Base-by-base conservation (phyloP, 2,329 filamentous ascomycete species). In the Monilinia fructigena region DNA sequence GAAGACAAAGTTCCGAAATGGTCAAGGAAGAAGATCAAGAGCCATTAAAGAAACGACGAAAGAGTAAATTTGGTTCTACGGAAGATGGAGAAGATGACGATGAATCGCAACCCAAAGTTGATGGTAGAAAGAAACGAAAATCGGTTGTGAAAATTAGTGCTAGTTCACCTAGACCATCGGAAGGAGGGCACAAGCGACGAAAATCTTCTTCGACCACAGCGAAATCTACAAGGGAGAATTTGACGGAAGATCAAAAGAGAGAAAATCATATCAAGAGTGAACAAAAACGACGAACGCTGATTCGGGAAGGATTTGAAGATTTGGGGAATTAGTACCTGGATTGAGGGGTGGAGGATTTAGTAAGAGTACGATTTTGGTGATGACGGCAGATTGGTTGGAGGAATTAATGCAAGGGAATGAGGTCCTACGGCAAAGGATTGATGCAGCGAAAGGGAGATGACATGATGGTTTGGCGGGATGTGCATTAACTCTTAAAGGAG, bases 261-360 rank as follows among this genome's bases (percentile, higher is more conserved):
- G 89, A 88, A 73, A 96, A 97, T 72, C 92, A 96, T 75, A 95
- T 96, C 70, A 83, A 88, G 63, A 95, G 92, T 63, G 92, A 96
- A 75, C 91, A 96, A 78, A 96, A 95, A 77, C 85, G 93, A 45
- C 84, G 92, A 58, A 92, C 91, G 35, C 81, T 93, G 55, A 91
- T 91, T 72, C 90, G 92, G 74, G 85, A 90, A 70, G 91, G 91
- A 0, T 96, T 94, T 72, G 89, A 93, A 54, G 90, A 94, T 67
- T 79, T 96, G n/a, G 86, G 70, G 82, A 86, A 38, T 81, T 96
- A 28, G 90, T 96, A 0, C 92, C 93, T 0, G 89, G 87, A 20
- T 81, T 96, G 14, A 85, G 84, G 65, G 87, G 86, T 35, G 89
- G 90, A 11, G 89, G 90, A 1, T 88, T 93, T 71, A 95, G 91